Evolutionary conservation across 495 filamentous ascomycete genomes (phyloP).

Genomic region (Penicillium paxilli): DNA sequence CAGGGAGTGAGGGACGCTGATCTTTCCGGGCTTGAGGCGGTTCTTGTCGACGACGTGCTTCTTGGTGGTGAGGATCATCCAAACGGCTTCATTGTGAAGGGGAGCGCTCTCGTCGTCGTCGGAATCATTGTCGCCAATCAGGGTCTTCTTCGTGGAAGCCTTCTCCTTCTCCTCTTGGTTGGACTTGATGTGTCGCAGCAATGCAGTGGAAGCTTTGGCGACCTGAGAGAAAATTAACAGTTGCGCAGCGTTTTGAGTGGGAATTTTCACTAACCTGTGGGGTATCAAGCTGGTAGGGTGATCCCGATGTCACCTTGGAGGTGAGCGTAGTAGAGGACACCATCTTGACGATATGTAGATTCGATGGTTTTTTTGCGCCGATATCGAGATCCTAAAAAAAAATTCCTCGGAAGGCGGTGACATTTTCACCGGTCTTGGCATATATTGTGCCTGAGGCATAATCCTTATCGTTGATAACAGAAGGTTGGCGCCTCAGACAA

Average conservation of each 20-base stretch:
- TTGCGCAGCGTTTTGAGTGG: conserved; percentile 7
- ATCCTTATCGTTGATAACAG: neutral
- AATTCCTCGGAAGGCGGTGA: conserved; percentile 46
- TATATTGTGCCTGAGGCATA: conserved; percentile 35
- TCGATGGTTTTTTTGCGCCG: conserved; percentile 36
- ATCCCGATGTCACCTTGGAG: conserved; percentile 49
- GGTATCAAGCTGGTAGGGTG: conserved; percentile 67
- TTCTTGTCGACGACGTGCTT: conserved; percentile 76
- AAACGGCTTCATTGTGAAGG: conserved; percentile 65
- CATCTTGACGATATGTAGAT: conserved; percentile 38
- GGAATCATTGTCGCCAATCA: conserved; percentile 64
- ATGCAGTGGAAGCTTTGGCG: conserved; percentile 75
- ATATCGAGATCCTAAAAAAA: conserved; percentile 38
- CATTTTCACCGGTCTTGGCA: conserved; percentile 36
- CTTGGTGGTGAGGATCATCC: conserved; percentile 87
- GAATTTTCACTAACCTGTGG: conserved; percentile 50
- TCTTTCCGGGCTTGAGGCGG: conserved; percentile 75
- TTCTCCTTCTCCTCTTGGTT: conserved; percentile 57
- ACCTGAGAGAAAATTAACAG: conserved; percentile 48
- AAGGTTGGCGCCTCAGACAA: neutral
- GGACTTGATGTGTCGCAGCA: conserved; percentile 76
- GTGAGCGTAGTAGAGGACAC: conserved; percentile 50
- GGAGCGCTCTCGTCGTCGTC: conserved; percentile 42
- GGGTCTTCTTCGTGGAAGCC: conserved; percentile 64
- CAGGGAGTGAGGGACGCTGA: conserved; percentile 66